Evolutionary conservation across 2,329 filamentous ascomycete species (phyloP).

Genomic region (Curvularia verruculosa): DNA sequence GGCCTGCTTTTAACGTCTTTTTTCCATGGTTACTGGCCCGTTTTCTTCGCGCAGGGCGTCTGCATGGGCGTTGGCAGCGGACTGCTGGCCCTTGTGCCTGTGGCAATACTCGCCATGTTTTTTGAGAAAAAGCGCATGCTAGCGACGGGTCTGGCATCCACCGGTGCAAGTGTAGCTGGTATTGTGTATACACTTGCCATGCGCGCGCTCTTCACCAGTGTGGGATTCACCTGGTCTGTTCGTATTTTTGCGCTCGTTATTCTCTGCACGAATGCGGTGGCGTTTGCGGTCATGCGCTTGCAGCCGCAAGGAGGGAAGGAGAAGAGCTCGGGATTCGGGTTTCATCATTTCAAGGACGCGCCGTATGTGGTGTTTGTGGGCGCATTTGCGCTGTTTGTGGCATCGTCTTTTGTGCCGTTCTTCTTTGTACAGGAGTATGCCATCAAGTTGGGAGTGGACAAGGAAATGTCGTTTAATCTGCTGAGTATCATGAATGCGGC

Average conservation of each 20-base stretch:
- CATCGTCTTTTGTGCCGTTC: neutral
- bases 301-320: neutral
- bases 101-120: neutral
- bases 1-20: neutral
- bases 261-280: neutral
- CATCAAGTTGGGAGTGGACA: conserved; percentile 19
- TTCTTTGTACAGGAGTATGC: neutral
- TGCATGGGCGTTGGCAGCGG: neutral
- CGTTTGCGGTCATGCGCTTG: neutral
- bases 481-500: conserved; percentile 69
- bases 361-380: neutral
- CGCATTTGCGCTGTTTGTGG: neutral
- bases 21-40: neutral
- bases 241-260: neutral
- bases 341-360: neutral
- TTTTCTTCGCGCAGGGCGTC: neutral
- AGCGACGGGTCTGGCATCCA: neutral
- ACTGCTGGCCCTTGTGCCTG: neutral
- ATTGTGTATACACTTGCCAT: neutral
- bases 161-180: neutral
- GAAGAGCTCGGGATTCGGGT: neutral
- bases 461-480: conserved; percentile 66
- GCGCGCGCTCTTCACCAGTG: neutral
- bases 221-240: neutral
- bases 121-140: neutral